Percentiles rank a stretch among this genome's conserved stretches.
Conservation (phyloP, 73 alveolate genomes). For the Tetrahymena malaccensis region DNA sequence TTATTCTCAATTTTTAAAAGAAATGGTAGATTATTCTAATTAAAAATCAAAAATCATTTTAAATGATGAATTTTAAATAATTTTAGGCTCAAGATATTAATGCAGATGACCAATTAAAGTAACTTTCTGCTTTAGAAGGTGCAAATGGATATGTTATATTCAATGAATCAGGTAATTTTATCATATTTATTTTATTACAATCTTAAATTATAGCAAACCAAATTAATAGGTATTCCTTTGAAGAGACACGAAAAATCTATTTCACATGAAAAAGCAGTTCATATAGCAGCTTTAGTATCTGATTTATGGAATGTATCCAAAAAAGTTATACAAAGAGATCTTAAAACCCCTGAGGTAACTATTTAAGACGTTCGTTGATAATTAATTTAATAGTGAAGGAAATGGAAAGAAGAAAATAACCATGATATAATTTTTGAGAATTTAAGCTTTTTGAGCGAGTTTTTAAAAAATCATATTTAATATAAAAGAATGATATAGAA, state of each 20-base stretch:
- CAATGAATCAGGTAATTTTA: neutral
- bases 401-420: neutral
- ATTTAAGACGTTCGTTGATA: neutral
- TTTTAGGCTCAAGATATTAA: slow-evolving; percentile 5
- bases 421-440: neutral
- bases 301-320: slow-evolving; percentile 37
- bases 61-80: neutral
- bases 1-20: neutral
- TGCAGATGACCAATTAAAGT: slow-evolving; percentile 25
- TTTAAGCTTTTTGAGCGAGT: neutral
- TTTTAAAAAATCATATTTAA: neutral
- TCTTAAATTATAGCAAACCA: neutral
- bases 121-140: slow-evolving; percentile 26
- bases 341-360: slow-evolving; percentile 20
- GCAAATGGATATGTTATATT: slow-evolving; percentile 37
- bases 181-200: neutral
- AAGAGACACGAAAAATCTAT: slow-evolving; percentile 35
- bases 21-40: neutral
- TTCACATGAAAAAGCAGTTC: slow-evolving; percentile 36
- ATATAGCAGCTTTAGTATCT: slow-evolving; percentile 34
- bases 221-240: slow-evolving; percentile 8
- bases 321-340: slow-evolving; percentile 30
- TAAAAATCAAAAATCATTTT: neutral
- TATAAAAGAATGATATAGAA: slow-evolving; percentile 24
- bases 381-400: neutral